Evolutionary conservation across 345 rosid species (phyloP), one percentile per base, ranked within the genome.

Genomic region (Salix udensis): DNA sequence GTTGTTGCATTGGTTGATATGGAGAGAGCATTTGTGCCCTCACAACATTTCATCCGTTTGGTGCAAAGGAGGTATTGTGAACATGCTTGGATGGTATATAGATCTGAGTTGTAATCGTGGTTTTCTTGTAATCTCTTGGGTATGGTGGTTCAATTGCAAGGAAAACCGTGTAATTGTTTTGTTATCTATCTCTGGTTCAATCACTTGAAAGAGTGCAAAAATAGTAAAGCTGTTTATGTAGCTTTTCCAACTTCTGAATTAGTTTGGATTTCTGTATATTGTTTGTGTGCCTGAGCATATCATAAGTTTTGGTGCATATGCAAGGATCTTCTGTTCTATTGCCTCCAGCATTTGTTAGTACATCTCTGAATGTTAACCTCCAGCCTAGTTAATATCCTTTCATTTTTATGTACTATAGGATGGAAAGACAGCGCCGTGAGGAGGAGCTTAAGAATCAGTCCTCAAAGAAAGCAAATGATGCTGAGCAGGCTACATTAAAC

Each of bases 1-100:
- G 99, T 96, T 3, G 89, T 96, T 77, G 98, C 98, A 8, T 85
- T 96, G 39, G 98, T 96, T 72, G 99, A 96, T 82, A 96, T 96
- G 99, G 99, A 96, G 82, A 97, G 99, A 58, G 97, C 89, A 64
- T 96, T 96, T 87, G 99, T 96, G 78, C 99, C 99, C 61, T 97
- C 99, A 76, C 99, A 96, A 74, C 99, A 96, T 81, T 96, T 96
- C 82, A 96, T 96, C 79, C 97, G 99, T 34, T 87, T 96, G 79
- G 95, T 96, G 76, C 99, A 96, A 70, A 89, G 99, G 79, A 82
- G 98, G 99, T 93, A 89, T 62, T 78, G n/a, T 6, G 30, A 46
- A 53, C 61, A 53, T 21, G 61, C 21, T 21, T 46, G 61, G 13
- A 11, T 53, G n/a, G 60, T 53, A 21, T 21, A 53, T 21, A 53